These are phyloP conservation scores for Tranzscheliella williamsii DNA, from an alignment of 1,284 basidiomycete species.

Conservation along the genomic window DNA sequence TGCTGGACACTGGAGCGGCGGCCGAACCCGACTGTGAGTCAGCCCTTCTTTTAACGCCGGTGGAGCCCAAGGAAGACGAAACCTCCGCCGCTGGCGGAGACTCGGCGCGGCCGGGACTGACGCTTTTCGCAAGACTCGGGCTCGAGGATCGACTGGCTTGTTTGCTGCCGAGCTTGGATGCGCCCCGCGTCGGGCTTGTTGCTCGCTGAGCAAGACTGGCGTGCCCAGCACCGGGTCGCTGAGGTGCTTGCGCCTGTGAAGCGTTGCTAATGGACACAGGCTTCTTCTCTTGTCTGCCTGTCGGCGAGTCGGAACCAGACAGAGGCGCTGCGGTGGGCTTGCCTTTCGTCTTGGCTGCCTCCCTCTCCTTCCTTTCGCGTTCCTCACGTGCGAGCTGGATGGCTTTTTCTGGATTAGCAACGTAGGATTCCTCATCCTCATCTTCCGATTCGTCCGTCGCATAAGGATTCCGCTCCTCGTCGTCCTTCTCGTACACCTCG, in stretches of 20 bases:
- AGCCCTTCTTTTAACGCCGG: conserved; percentile 31
- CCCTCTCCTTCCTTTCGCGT: conserved; percentile 42
- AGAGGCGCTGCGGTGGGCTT: conserved; percentile 10
- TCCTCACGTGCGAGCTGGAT: conserved; percentile 57
- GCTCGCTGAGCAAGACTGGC: conserved; percentile 47
- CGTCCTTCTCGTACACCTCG: conserved; percentile 57
- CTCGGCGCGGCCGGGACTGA: conserved; percentile 26
- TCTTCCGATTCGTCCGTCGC: conserved; percentile 54
- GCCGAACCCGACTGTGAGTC: conserved; percentile 11
- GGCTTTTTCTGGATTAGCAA: conserved; percentile 58
- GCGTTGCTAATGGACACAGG: conserved; percentile 5
- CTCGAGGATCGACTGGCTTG: conserved; percentile 37
- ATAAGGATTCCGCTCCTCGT: conserved; percentile 57
- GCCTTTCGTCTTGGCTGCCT: conserved; percentile 32
- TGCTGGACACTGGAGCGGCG: neutral
- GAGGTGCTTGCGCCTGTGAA: neutral
- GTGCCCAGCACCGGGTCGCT: conserved; percentile 46
- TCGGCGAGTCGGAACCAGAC: conserved; percentile 34
- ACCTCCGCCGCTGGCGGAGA: conserved; percentile 12
- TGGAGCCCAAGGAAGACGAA: conserved; percentile 1
- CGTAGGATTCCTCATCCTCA: conserved; percentile 53
- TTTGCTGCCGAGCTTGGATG: conserved; percentile 41
- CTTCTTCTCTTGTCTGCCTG: conserved; percentile 28
- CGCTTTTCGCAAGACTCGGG: conserved; percentile 12
- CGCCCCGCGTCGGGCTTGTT: conserved; percentile 34